Evolutionary conservation across 1,284 basidiomycete genomes (phyloP), one percentile per base, ranked within the genome.

Genomic region (Marasmius tenuissimus): DNA sequence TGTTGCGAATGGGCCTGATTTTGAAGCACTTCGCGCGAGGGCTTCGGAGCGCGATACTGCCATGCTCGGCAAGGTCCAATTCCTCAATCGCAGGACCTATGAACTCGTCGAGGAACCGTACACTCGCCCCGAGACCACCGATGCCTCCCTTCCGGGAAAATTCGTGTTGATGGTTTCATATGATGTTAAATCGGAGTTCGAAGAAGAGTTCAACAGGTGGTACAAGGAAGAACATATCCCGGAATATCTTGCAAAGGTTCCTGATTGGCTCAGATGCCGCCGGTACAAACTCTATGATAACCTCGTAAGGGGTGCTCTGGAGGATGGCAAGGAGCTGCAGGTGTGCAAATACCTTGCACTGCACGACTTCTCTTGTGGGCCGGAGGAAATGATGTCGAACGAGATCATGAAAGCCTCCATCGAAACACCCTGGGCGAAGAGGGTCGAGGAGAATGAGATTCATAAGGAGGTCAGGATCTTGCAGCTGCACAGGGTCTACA

Each of bases 201-300:
- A 63, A 48, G 59, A 59, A 18, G 62, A 61, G n/a, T 59, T 63
- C 22, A 63, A 63, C 55, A 60, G 57, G 35, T 63, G 59, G 59
- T 63, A 61, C 37, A 38, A 53, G 20, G 59, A 61, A 47, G 62
- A 63, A 14, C 59, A 63, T 37, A 55, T 59, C 27, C 58, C 49
- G 14, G 27, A 40, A 3, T 39, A 56, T 56, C 34, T 63, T 7
- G n/a, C 14, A 3, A 63, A 61, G 38, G 48, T 56, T 10, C 56
- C 59, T 22, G 59, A 51, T 22, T 63, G 59, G 59, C 16, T 61
- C 9, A 55, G 62, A 37, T 42, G 42, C 14, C 54, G 62, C 57
- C 58, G 62, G 40, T 63, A 56, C 47, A 51, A 38, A 10, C 57
- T 63, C 10, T 45, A 38, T 14, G 50, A 54, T 42, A 51, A 51